Percentiles rank a stretch among this genome's conserved stretches.
phyloP scores from a whole-genome alignment of 768 basidiomycete species.

The Termitomyces sp. region DNA sequence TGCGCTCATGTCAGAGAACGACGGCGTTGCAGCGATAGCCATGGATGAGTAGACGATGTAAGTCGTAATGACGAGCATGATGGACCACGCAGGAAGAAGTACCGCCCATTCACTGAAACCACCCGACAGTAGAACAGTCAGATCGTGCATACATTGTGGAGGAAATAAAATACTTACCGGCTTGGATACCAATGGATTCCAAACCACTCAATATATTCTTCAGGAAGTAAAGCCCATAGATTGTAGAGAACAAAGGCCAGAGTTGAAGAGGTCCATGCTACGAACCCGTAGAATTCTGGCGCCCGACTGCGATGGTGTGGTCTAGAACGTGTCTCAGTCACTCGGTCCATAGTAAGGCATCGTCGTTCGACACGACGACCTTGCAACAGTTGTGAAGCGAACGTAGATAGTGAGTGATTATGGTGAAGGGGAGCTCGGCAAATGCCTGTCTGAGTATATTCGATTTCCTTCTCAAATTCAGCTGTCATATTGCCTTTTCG shows the following conservation, averaged over 20 bases:
- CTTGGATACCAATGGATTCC: slow-evolving; percentile 89
- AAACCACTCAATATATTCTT: slow-evolving; percentile 58
- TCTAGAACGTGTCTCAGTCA: neutral
- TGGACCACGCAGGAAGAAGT: slow-evolving; percentile 75
- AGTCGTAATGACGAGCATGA: slow-evolving; percentile 68
- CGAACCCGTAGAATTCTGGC: slow-evolving; percentile 89
- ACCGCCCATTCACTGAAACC: slow-evolving; percentile 79
- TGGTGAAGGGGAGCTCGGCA: neutral
- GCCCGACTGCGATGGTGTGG: slow-evolving; percentile 51
- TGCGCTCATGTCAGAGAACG: slow-evolving; percentile 64
- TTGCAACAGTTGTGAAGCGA: neutral
- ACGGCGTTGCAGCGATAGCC: slow-evolving; percentile 68
- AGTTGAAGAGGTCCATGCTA: slow-evolving; percentile 77
- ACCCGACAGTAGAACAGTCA: neutral
- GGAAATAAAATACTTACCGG: slow-evolving; percentile 44
- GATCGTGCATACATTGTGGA: neutral
- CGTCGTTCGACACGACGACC: neutral
- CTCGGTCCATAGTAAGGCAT: slow-evolving; percentile 1
- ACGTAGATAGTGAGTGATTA: neutral
- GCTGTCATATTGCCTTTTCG: neutral
- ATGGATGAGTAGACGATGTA: slow-evolving; percentile 78
- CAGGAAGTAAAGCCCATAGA: slow-evolving; percentile 80
- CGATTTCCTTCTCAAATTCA: neutral
- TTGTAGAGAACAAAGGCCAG: slow-evolving; percentile 69
- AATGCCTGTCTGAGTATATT: neutral